phyloP scores from a whole-genome alignment of 257 asterid species.

The Solanum stenotomum region DNA sequence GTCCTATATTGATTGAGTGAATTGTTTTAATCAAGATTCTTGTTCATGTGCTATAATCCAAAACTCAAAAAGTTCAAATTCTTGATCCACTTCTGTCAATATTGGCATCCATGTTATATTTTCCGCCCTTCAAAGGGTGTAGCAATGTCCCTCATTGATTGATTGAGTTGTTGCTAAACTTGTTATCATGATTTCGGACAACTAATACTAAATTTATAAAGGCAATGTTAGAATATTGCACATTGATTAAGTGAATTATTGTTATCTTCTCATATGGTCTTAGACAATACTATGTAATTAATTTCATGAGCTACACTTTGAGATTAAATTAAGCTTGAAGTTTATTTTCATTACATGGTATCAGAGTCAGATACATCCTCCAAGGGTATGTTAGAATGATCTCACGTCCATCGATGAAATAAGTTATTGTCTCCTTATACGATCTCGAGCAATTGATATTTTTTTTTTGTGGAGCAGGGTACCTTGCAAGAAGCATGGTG shows the following conservation, averaged over 20 bases:
- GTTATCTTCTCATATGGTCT: not conserved
- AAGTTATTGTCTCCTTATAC: not conserved
- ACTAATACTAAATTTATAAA: not conserved
- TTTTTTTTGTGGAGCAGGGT: slow-evolving; percentile 28
- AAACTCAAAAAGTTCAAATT: not conserved
- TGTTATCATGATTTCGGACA: not conserved
- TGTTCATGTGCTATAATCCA: not conserved
- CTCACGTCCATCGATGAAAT: not conserved
- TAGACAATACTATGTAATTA: not conserved
- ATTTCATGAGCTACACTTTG: not conserved
- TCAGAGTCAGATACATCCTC: not conserved
- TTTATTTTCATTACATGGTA: not conserved
- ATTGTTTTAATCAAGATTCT: not conserved
- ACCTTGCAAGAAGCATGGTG: slow-evolving; percentile 71
- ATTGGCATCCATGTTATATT: not conserved
- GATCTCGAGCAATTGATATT: not conserved
- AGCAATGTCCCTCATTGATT: not conserved
- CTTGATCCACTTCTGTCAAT: not conserved
- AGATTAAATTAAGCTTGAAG: not conserved
- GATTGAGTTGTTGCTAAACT: not conserved
- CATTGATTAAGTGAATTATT: not conserved
- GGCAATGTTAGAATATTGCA: not conserved
- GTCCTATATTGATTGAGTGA: not conserved
- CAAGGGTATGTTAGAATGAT: too few species aligned
- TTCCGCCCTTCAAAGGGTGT: not conserved